phyloP scores from a whole-genome alignment of 305 asterid genomes.

The Solanum hybrid region DNA sequence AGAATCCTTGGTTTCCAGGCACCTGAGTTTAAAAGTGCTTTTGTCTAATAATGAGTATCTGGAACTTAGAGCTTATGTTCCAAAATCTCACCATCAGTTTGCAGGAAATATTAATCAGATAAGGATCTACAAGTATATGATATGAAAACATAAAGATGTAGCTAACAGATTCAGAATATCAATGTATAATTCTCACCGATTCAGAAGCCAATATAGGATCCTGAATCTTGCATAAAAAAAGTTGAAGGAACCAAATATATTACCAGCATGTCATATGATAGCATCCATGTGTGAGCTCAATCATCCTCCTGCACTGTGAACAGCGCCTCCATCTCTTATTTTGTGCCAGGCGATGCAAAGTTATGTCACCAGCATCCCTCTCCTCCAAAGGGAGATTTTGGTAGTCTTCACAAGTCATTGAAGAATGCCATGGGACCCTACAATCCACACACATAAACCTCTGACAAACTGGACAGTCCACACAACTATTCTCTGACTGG shows the following conservation, averaged over 20 bases:
- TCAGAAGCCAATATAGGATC: background rate
- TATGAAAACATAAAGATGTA: background rate
- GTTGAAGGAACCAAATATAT: conserved; percentile 4
- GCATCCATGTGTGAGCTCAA: conserved; percentile 63
- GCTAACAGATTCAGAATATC: background rate
- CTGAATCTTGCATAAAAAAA: background rate
- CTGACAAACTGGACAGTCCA: conserved; percentile 74
- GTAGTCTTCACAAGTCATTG: conserved; percentile 68
- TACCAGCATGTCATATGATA: conserved; percentile 80
- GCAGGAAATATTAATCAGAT: background rate
- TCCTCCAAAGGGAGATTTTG: conserved; percentile 55
- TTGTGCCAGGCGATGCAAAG: conserved; percentile 40
- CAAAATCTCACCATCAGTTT: background rate
- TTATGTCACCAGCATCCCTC: conserved; percentile 43
- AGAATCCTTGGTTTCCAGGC: background rate
- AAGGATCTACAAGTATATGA: background rate
- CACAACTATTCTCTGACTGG: conserved; percentile 39
- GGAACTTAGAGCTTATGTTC: background rate
- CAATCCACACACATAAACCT: conserved; percentile 66
- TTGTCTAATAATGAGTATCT: background rate
- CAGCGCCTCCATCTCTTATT: conserved; percentile 64
- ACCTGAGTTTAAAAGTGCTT: background rate
- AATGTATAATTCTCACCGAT: background rate
- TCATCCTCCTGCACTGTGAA: conserved; percentile 54
- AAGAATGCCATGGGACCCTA: conserved; percentile 81